Conservation (phyloP, 305 asterid genomes). For the Fraxinus dipetala region DNA sequence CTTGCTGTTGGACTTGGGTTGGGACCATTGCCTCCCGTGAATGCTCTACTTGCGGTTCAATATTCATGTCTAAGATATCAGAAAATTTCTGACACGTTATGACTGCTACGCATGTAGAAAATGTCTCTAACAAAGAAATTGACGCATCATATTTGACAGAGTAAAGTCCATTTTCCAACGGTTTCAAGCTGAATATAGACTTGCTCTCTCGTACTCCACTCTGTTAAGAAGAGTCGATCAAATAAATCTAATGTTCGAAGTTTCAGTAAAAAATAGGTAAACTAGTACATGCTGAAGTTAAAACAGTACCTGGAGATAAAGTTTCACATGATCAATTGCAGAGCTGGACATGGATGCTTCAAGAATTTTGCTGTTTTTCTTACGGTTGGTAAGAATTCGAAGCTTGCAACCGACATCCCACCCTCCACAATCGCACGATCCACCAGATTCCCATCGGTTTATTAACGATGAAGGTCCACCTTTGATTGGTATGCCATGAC, state of each 20-base stretch:
- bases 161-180: constrained; percentile 52
- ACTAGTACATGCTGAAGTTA: background rate
- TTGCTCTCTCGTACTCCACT: constrained; percentile 46
- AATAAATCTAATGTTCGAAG: background rate
- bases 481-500: constrained; percentile 60
- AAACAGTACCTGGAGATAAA: constrained; percentile 58
- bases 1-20: constrained; percentile 20
- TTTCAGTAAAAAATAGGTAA: background rate
- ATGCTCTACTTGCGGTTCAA: constrained; percentile 25
- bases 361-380: constrained; percentile 23
- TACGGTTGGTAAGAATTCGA: constrained; percentile 46
- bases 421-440: constrained; percentile 95
- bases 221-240: constrained; percentile 35
- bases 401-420: constrained; percentile 98
- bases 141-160: constrained; percentile 60
- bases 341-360: constrained; percentile 29
- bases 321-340: constrained; percentile 40
- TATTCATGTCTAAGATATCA: constrained; percentile 34
- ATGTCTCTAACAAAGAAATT: constrained; percentile 67
- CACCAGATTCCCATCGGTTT: constrained; percentile 77
- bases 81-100: constrained; percentile 51
- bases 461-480: constrained; percentile 78
- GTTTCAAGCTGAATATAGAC: constrained; percentile 64
- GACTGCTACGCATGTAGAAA: constrained; percentile 70
- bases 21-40: constrained; percentile 26